Percentiles rank a stretch among this genome's conserved stretches.
These are phyloP conservation scores for Edaphochlamys debaryana DNA, from an alignment of 139 green algal genomes.

Conservation along the genomic window DNA sequence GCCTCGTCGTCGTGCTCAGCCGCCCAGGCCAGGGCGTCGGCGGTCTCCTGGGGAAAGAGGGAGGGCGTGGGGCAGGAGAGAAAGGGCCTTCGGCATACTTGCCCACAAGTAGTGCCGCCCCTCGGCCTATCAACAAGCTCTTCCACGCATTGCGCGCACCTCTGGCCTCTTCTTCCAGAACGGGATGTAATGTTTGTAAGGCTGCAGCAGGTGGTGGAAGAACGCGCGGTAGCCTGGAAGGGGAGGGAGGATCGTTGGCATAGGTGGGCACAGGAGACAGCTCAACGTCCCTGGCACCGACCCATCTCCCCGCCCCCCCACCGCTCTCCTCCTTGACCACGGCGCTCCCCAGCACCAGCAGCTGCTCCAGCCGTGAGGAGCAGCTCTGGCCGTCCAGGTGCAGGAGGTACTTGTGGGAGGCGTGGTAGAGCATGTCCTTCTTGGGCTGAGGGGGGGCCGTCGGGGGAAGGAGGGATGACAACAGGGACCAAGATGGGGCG, in stretches of 20 bases:
- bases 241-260: too few relatives aligned
- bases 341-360: conserved; percentile 45
- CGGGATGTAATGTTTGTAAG: conserved; percentile 53
- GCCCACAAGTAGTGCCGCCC: too few relatives aligned
- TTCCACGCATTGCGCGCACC: background rate
- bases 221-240: conserved; percentile 47
- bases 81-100: too few relatives aligned
- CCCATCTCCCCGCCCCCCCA: background rate
- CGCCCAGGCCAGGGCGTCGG: conserved; percentile 24
- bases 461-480: too few relatives aligned
- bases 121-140: background rate
- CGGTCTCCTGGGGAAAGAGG: conserved; percentile 34
- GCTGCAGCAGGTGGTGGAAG: conserved; percentile 57
- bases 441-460: background rate
- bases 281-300: too few relatives aligned
- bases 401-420: conserved; percentile 42
- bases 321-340: conserved; percentile 51
- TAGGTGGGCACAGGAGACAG: too few relatives aligned
- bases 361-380: conserved; percentile 45
- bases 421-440: conserved; percentile 41
- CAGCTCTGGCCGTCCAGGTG: conserved; percentile 53
- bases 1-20: conserved; percentile 22
- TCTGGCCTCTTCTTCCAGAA: conserved; percentile 30
- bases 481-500: too few relatives aligned
- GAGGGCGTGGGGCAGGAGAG: too few relatives aligned